Conservation (phyloP, 2,329 filamentous ascomycete species). For the Camptophora hylomeconis region DNA sequence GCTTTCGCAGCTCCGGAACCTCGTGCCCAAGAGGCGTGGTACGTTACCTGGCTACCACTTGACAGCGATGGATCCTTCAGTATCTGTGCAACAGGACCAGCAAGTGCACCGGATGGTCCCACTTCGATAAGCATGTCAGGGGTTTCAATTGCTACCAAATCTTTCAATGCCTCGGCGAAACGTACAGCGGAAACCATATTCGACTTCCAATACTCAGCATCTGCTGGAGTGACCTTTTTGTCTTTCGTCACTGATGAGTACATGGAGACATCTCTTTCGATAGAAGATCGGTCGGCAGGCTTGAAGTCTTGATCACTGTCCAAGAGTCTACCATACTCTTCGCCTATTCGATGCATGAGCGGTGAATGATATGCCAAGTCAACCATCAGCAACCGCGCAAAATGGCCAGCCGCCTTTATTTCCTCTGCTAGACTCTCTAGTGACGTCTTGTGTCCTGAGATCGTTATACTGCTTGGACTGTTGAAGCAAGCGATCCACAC, state of each 20-base stretch:
- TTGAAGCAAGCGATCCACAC: constrained; percentile 20
- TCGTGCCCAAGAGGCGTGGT: no score
- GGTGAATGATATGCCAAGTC: constrained; percentile 21
- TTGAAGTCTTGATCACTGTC: constrained; percentile 6
- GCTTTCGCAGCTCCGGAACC: not conserved
- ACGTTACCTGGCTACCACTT: no score
- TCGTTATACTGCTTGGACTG: constrained; percentile 19
- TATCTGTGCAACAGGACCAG: constrained; percentile 20
- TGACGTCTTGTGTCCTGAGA: constrained; percentile 18
- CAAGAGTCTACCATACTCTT: constrained; percentile 19
- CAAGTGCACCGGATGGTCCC: constrained; percentile 25
- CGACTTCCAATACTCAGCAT: not conserved
- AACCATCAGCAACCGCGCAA: constrained; percentile 19
- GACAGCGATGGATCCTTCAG: constrained; percentile 1
- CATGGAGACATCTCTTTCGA: constrained; percentile 1
- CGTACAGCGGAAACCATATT: constrained; percentile 20
- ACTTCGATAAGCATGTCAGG: constrained; percentile 20
- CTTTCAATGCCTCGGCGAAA: constrained; percentile 11
- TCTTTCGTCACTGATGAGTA: constrained; percentile 19
- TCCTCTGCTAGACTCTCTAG: constrained; percentile 13
- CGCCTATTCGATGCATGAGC: constrained; percentile 18
- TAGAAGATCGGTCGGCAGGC: constrained; percentile 2
- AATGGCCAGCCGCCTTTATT: constrained; percentile 10
- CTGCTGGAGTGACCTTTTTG: constrained; percentile 8
- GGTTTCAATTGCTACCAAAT: constrained; percentile 7